Conservation (phyloP, 345 rosid genomes). For the Euphorbia pulcherrima region DNA sequence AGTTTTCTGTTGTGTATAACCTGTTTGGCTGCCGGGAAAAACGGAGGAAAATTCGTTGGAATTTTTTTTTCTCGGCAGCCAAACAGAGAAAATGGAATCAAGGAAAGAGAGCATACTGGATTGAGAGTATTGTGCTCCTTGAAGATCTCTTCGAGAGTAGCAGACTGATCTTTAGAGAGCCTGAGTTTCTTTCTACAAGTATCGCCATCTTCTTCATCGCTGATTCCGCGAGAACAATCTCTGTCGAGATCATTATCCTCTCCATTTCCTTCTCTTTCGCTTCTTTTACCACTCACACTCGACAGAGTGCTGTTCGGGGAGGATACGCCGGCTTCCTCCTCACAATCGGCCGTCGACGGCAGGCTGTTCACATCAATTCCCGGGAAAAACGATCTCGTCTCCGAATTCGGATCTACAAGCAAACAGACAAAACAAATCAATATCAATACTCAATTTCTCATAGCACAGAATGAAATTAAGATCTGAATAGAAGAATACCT, state of each 20-base stretch:
- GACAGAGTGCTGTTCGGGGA: slow-evolving; percentile 96
- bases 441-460: not conserved
- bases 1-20: not conserved
- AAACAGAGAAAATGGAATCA: too few species aligned
- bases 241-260: slow-evolving; percentile 63
- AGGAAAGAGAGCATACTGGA: slow-evolving; percentile 49
- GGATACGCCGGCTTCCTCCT: slow-evolving; percentile 81
- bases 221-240: slow-evolving; percentile 64
- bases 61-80: too few species aligned
- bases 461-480: not conserved
- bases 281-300: slow-evolving; percentile 81
- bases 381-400: slow-evolving; percentile 47
- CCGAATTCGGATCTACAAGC: slow-evolving; percentile 71
- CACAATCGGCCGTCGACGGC: slow-evolving; percentile 64
- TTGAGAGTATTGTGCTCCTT: slow-evolving; percentile 93
- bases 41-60: not conserved
- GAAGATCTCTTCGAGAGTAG: slow-evolving; percentile 87
- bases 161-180: slow-evolving; percentile 89
- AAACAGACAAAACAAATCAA: not conserved
- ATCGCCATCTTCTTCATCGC: slow-evolving; percentile 96
- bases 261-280: slow-evolving; percentile 72
- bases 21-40: slow-evolving; percentile 20
- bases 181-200: slow-evolving; percentile 88
- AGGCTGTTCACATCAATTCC: slow-evolving; percentile 90
- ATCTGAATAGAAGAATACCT: slow-evolving; percentile 29